Evolutionary conservation across 1,139 yeast species (phyloP), one percentile per base, ranked within the genome.

Genomic region (Pichia cactophila): DNA sequence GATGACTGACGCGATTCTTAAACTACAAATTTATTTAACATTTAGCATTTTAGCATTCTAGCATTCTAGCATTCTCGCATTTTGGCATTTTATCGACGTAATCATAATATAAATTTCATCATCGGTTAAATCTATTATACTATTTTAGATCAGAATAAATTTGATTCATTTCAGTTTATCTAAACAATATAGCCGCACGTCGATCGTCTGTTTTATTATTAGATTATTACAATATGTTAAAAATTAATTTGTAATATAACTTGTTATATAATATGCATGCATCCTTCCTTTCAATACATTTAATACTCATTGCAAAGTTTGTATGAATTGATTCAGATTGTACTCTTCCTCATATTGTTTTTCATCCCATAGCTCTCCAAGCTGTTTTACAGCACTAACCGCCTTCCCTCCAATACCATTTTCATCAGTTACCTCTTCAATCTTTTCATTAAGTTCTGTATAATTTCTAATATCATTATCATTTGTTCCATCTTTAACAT

Each of bases 301-400:
- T 16, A 14, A 11, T 28, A 2, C 23, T 7, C 43, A 54, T 20
- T 48, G 45, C 33, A 88, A 75, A 26, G 87, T 84, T 68, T 86
- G 86, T 68, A 92, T 92, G 66, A 92, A 92, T 50, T 85, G 82
- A 67, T 90, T 97, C 69, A 92, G 78, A 63, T 92, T 87, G 67
- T 92, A 92, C 69, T 92, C 97, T 62, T 92, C 98, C 58, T 90
- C 96, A 63, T 92, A 92, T 67, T 92, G 97, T 45, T 87, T 77
- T 61, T 87, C 95, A 65, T 92, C 97, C 98, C 98, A 92, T 54
- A 92, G 74, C 61, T 90, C 97, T n/a, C 87, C 92, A 57, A 90
- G 73, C 58, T 87, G 95, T 35, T 92, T 94, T 49, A 88, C 83
- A 1, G 86, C 88, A 54, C 80, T 81, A 7, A 85, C 84, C 2